phyloP scores from a whole-genome alignment of 2,329 filamentous ascomycete species.

The Dothistroma pini region DNA sequence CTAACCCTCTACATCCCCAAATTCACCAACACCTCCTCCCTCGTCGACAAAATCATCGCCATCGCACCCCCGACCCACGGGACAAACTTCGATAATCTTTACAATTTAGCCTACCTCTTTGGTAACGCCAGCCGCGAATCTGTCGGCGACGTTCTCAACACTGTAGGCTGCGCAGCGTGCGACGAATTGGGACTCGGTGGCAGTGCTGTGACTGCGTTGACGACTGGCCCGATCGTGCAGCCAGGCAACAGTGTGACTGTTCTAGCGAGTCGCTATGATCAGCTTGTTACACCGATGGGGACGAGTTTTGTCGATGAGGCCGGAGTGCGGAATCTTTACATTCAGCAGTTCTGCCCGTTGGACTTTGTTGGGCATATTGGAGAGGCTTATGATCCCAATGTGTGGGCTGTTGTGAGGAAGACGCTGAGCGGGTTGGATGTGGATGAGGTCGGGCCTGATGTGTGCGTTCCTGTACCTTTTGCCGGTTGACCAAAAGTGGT shows the following conservation, averaged over 20 bases:
- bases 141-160: slow-evolving; percentile 13
- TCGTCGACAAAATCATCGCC: slow-evolving; percentile 22
- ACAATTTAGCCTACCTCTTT: slow-evolving; percentile 20
- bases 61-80: slow-evolving; percentile 27
- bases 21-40: slow-evolving; percentile 16
- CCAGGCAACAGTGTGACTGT: slow-evolving; percentile 22
- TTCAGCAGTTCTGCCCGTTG: slow-evolving; percentile 25
- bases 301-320: slow-evolving; percentile 25
- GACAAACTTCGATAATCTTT: slow-evolving; percentile 21
- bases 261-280: slow-evolving; percentile 21
- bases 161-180: slow-evolving; percentile 23
- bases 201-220: neutral
- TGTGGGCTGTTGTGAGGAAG: slow-evolving; percentile 24
- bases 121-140: slow-evolving; percentile 18
- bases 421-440: slow-evolving; percentile 16
- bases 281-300: slow-evolving; percentile 24
- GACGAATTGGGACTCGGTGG: slow-evolving; percentile 15
- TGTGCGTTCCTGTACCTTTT: slow-evolving; percentile 7
- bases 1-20: slow-evolving; percentile 25
- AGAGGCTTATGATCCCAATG: slow-evolving; percentile 26
- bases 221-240: slow-evolving; percentile 22
- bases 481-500: neutral
- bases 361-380: slow-evolving; percentile 26
- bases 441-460: slow-evolving; percentile 15
- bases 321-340: slow-evolving; percentile 23